These are phyloP conservation scores for Dioscorea dumetorum DNA, from an alignment of 106 monocot species.

Conservation along the genomic window DNA sequence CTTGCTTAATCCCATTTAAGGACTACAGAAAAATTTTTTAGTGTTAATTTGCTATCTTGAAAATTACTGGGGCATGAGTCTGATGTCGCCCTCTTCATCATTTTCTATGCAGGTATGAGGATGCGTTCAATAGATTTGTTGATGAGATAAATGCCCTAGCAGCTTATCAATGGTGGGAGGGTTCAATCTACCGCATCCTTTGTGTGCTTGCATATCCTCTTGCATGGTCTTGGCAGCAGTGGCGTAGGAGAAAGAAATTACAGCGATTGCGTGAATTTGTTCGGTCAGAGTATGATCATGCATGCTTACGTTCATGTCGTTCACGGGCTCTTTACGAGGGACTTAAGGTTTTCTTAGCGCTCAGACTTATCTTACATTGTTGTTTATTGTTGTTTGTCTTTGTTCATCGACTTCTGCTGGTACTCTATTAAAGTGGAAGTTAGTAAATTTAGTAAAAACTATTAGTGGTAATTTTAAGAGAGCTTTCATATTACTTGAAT, in stretches of 20 bases:
- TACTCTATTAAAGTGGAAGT: too few species aligned
- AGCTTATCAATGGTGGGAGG: slow-evolving; percentile 99
- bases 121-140: slow-evolving; percentile 95
- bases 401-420: too few species aligned
- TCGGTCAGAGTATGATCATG: slow-evolving; percentile 94
- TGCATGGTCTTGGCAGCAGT: slow-evolving; percentile 99
- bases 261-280: slow-evolving; percentile 94
- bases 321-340: slow-evolving; percentile 98
- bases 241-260: slow-evolving; percentile 88
- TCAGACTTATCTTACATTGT: too few species aligned
- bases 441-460: too few species aligned
- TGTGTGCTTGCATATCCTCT: slow-evolving; percentile 81
- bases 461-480: too few species aligned
- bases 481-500: too few species aligned
- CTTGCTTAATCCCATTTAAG: too few species aligned
- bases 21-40: too few species aligned
- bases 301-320: slow-evolving; percentile 92
- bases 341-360: slow-evolving; percentile 53
- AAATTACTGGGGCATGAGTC: too few species aligned
- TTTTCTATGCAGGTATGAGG: slow-evolving; percentile 63
- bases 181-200: slow-evolving; percentile 76
- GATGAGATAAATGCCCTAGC: slow-evolving; percentile 92
- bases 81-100: too few species aligned
- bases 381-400: too few species aligned
- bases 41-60: too few species aligned